phyloP scores from a whole-genome alignment of 768 basidiomycete genomes.

The Tylopilus intermedius region DNA sequence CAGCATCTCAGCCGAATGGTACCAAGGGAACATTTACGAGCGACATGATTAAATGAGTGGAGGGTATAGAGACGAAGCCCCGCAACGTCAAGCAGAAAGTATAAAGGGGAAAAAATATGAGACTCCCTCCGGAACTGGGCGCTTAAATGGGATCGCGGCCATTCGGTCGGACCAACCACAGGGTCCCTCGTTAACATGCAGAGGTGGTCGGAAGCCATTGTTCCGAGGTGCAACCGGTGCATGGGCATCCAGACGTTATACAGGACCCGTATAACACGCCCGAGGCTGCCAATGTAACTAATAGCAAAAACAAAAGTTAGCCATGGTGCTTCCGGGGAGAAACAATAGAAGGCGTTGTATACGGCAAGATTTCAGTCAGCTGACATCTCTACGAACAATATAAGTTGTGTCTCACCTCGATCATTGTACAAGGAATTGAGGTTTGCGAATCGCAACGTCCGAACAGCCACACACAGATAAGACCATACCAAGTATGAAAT shows the following conservation, averaged over 20 bases:
- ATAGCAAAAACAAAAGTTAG: conserved; percentile 22
- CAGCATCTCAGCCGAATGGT: neutral
- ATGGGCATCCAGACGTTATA: conserved; percentile 3
- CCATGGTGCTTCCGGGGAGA: neutral
- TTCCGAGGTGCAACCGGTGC: conserved; percentile 7
- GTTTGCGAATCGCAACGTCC: neutral
- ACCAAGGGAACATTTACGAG: conserved; percentile 13
- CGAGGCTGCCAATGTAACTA: conserved; percentile 8
- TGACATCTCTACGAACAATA: conserved; percentile 15
- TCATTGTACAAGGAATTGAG: conserved; percentile 18
- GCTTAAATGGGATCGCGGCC: conserved; percentile 19
- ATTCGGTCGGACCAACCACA: conserved; percentile 9
- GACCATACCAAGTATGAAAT: neutral
- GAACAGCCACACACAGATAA: conserved; percentile 19
- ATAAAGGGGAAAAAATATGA: conserved; percentile 9
- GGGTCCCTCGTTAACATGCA: conserved; percentile 8
- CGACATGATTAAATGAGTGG: conserved; percentile 17
- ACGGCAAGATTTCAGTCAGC: conserved; percentile 3
- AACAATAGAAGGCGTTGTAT: conserved; percentile 23
- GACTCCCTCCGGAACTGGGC: neutral
- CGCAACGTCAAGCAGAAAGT: conserved; percentile 36
- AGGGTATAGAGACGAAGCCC: conserved; percentile 39
- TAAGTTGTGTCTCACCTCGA: conserved; percentile 31
- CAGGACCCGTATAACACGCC: conserved; percentile 6
- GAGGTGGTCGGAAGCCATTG: conserved; percentile 19